Evolutionary conservation across 1,284 basidiomycete species (phyloP).

Genomic region (Sanghuangporus weigelae): DNA sequence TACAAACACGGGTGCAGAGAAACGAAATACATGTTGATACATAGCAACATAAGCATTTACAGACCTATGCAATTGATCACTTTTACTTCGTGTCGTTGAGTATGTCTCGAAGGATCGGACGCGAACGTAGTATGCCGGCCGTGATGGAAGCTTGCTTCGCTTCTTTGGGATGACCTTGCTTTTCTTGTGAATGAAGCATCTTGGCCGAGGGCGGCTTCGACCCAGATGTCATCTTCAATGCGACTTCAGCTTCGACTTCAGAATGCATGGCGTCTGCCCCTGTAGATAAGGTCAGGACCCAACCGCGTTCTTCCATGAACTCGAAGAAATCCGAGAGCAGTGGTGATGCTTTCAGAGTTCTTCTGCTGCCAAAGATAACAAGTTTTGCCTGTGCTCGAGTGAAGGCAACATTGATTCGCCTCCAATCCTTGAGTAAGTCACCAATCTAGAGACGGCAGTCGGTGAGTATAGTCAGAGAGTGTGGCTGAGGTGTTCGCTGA

Average conservation of each 20-base stretch:
- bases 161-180: slow-evolving; percentile 6
- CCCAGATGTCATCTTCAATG: not conserved
- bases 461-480: not conserved
- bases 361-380: slow-evolving; percentile 82
- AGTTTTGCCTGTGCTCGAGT: slow-evolving; percentile 90
- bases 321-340: slow-evolving; percentile 69
- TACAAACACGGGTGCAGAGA: not conserved
- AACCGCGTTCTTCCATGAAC: slow-evolving; percentile 64
- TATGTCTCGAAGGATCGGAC: slow-evolving; percentile 15
- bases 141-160: slow-evolving; percentile 1
- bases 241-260: not conserved
- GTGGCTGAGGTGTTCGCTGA: slow-evolving; percentile 26
- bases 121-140: slow-evolving; percentile 4
- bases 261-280: slow-evolving; percentile 51
- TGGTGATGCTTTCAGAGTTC: slow-evolving; percentile 58
- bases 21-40: not conserved
- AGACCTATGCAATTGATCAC: not conserved
- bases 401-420: slow-evolving; percentile 94
- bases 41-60: not conserved
- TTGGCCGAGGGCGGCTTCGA: not conserved
- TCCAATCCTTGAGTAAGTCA: slow-evolving; percentile 91
- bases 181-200: not conserved
- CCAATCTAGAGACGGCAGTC: slow-evolving; percentile 54
- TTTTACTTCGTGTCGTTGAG: slow-evolving; percentile 9
- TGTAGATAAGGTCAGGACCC: slow-evolving; percentile 59